Conservation (phyloP, 2,329 filamentous ascomycete genomes). For the Pseudocercospora pini-densiflorae region DNA sequence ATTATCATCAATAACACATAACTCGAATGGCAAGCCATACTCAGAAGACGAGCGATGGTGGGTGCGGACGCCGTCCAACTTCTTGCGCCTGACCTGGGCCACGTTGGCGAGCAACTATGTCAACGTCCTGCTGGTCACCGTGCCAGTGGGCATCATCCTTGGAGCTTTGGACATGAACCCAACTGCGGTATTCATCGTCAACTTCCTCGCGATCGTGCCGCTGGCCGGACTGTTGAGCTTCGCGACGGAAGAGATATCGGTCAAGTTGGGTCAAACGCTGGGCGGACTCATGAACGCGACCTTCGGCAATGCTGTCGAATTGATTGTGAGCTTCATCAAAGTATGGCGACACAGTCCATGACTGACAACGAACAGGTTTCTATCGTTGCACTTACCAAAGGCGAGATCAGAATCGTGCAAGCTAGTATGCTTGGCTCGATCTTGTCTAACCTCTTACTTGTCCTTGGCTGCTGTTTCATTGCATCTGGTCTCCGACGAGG, state of each 20-base stretch:
- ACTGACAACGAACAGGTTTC: slow-evolving; percentile 57
- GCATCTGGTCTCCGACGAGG: slow-evolving; percentile 51
- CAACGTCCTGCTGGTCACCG: slow-evolving; percentile 74
- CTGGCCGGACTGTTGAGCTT: slow-evolving; percentile 75
- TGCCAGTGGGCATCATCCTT: slow-evolving; percentile 73
- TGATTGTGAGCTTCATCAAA: slow-evolving; percentile 58
- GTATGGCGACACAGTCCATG: not conserved
- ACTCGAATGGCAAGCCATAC: slow-evolving; percentile 20
- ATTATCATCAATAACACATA: slow-evolving; percentile 20
- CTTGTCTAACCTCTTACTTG: slow-evolving; percentile 89
- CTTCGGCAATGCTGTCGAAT: slow-evolving; percentile 78
- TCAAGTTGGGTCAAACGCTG: slow-evolving; percentile 72
- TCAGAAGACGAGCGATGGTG: slow-evolving; percentile 27
- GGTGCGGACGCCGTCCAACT: slow-evolving; percentile 29
- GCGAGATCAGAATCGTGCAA: slow-evolving; percentile 95
- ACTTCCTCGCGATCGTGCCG: slow-evolving; percentile 81
- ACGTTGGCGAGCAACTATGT: slow-evolving; percentile 59
- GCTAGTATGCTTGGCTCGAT: slow-evolving; percentile 97
- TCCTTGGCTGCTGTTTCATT: slow-evolving; percentile 60
- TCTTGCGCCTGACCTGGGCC: slow-evolving; percentile 41
- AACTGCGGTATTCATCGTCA: slow-evolving; percentile 72
- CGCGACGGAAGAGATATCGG: slow-evolving; percentile 76
- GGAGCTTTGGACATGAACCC: slow-evolving; percentile 67
- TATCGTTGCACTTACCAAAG: slow-evolving; percentile 83
- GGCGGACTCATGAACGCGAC: slow-evolving; percentile 77